Percentiles rank a stretch among this genome's conserved stretches.
phyloP scores from a whole-genome alignment of 2,329 filamentous ascomycete species.

The Exophiala dermatitidis region DNA sequence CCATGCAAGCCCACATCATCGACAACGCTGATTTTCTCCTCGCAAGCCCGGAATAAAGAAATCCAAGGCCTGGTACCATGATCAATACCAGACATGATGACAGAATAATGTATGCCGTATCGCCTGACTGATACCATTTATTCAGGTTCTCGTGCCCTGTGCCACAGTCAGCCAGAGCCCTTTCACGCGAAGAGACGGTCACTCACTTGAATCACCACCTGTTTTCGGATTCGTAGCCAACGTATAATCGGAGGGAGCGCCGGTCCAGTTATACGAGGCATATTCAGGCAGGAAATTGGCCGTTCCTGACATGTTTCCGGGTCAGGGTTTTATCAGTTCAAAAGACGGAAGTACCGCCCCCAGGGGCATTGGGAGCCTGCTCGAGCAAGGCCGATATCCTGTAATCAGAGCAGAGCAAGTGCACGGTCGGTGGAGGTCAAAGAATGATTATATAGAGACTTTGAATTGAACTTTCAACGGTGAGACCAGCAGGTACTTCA shows the following conservation, averaged over 20 bases:
- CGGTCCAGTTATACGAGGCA: constrained; percentile 45
- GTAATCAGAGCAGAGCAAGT: no score
- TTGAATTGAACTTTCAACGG: no score
- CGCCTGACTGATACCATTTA: constrained; percentile 88
- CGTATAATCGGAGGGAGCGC: constrained; percentile 39
- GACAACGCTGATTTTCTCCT: constrained; percentile 94
- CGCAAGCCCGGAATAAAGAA: constrained; percentile 96
- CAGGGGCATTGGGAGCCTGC: not conserved
- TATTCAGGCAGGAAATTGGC: constrained; percentile 33
- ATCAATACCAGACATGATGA: constrained; percentile 52
- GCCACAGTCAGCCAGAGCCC: not conserved
- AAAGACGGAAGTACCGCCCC: not conserved
- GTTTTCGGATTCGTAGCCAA: constrained; percentile 48
- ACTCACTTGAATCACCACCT: constrained; percentile 74
- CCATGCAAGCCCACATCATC: constrained; percentile 97
- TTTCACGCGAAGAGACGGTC: constrained; percentile 7
- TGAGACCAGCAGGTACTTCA: no score
- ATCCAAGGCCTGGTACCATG: constrained; percentile 94
- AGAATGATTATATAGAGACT: no score
- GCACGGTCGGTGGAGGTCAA: no score
- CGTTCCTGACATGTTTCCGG: constrained; percentile 15
- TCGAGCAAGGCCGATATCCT: not conserved
- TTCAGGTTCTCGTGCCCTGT: constrained; percentile 80
- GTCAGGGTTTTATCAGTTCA: not conserved
- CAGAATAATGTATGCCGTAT: constrained; percentile 89